A percentile compares a stretch with the other conserved stretches of the same genome.
phyloP scores from a whole-genome alignment of 768 basidiomycete genomes.

The Termitomyces sp. region DNA sequence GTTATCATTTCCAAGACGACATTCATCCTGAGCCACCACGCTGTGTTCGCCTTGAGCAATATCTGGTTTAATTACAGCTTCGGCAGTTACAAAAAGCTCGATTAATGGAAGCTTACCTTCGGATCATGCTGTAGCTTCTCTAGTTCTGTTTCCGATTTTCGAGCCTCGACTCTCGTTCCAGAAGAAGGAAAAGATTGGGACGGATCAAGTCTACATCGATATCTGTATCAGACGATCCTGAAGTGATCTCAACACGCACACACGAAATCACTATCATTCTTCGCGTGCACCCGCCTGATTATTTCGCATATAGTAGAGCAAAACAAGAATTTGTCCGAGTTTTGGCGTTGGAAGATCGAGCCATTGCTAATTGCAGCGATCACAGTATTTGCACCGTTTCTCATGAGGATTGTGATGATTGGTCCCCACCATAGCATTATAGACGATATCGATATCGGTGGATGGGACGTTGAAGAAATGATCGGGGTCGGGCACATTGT shows the following conservation, averaged over 20 bases:
- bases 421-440: neutral
- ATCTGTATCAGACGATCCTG: neutral
- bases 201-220: neutral
- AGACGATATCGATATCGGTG: too few relatives aligned
- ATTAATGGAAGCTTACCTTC: neutral
- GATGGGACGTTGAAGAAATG: neutral
- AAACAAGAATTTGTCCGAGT: too few relatives aligned
- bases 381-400: neutral
- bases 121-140: too few relatives aligned
- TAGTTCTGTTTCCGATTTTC: neutral
- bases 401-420: neutral
- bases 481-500: too few relatives aligned
- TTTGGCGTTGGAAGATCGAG: neutral
- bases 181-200: neutral
- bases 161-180: neutral
- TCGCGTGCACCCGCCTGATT: neutral
- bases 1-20: neutral
- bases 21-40: constrained; percentile 9
- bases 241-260: neutral
- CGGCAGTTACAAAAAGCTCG: neutral
- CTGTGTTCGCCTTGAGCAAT: neutral
- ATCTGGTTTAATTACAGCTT: neutral
- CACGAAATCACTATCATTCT: neutral
- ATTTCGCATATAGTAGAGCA: neutral
- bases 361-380: too few relatives aligned